Percentiles rank a stretch among this genome's conserved stretches.
phyloP scores from a whole-genome alignment of 352 stramenopile genomes.

The Pelagophyceae sp. region DNA sequence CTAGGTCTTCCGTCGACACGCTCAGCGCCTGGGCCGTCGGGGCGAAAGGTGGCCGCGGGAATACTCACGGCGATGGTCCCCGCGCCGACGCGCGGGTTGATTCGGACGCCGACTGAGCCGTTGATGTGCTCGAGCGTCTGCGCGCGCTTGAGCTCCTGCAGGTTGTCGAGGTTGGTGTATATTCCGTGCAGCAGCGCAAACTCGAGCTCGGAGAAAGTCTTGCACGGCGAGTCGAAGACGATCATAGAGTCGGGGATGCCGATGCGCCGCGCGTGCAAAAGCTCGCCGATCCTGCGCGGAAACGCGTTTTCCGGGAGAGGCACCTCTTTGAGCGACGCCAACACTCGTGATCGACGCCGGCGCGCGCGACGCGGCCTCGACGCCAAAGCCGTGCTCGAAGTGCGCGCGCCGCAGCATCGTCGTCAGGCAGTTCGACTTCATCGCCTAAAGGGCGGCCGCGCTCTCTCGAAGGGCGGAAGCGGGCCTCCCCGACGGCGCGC shows the following conservation, averaged over 20 bases:
- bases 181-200: slow-evolving; percentile 63
- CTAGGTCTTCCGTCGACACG: too few relatives aligned
- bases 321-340: too few relatives aligned
- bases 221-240: slow-evolving; percentile 81
- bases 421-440: slow-evolving; percentile 73
- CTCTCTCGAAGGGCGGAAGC: too few relatives aligned
- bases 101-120: slow-evolving; percentile 62
- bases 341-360: slow-evolving; percentile 36
- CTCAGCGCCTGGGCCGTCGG: too few relatives aligned
- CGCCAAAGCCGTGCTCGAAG: slow-evolving; percentile 37
- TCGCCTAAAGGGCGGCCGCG: too few relatives aligned
- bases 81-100: slow-evolving; percentile 76
- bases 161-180: slow-evolving; percentile 80
- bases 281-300: slow-evolving; percentile 1
- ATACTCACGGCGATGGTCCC: slow-evolving; percentile 77
- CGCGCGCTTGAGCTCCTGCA: slow-evolving; percentile 72
- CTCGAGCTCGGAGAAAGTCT: slow-evolving; percentile 67
- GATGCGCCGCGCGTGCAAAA: too few relatives aligned
- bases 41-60: too few relatives aligned
- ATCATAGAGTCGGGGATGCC: slow-evolving; percentile 26
- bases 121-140: slow-evolving; percentile 39
- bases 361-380: slow-evolving; percentile 44
- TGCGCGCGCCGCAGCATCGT: slow-evolving; percentile 55
- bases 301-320: slow-evolving; percentile 37
- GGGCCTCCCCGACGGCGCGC: too few relatives aligned